Evolutionary conservation across 1,284 basidiomycete genomes (phyloP).

Genomic region (Boletus mariae): DNA sequence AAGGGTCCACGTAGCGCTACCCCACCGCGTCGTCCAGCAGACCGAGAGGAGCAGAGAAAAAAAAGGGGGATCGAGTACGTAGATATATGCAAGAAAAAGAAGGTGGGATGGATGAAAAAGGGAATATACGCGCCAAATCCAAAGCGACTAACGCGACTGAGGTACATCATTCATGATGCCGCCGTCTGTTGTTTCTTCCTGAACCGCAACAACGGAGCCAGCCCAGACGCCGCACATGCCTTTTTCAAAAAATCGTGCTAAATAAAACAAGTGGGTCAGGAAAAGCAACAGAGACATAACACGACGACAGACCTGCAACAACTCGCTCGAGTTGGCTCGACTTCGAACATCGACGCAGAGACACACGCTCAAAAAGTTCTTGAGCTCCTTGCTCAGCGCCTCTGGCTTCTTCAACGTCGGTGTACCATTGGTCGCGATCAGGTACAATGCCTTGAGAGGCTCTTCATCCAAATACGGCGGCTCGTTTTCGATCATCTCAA

Average conservation of each 20-base stretch:
- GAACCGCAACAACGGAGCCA: constrained; percentile 82
- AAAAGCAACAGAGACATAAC: neutral
- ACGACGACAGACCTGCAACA: constrained; percentile 69
- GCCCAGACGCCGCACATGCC: constrained; percentile 74
- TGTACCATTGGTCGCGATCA: constrained; percentile 98
- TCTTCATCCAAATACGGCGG: constrained; percentile 98
- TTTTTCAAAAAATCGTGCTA: constrained; percentile 92
- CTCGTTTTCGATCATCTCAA: constrained; percentile 99
- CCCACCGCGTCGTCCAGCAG: constrained; percentile 1
- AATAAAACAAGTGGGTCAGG: neutral
- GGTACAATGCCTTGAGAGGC: constrained; percentile 92
- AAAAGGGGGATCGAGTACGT: constrained; percentile 1
- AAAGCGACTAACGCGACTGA: neutral
- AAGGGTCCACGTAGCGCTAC: neutral
- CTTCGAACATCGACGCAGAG: constrained; percentile 96
- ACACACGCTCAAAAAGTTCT: constrained; percentile 95
- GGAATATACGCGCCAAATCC: neutral
- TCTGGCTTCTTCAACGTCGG: constrained; percentile 97
- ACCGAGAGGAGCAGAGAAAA: neutral
- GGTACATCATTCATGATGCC: constrained; percentile 18
- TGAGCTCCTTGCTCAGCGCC: constrained; percentile 85
- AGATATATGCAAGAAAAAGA: constrained; percentile 23
- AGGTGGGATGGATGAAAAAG: neutral
- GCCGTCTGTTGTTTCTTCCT: constrained; percentile 44
- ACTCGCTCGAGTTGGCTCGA: constrained; percentile 88